Evolutionary conservation across 257 asterid species (phyloP).

Genomic region (Catharanthus roseus): DNA sequence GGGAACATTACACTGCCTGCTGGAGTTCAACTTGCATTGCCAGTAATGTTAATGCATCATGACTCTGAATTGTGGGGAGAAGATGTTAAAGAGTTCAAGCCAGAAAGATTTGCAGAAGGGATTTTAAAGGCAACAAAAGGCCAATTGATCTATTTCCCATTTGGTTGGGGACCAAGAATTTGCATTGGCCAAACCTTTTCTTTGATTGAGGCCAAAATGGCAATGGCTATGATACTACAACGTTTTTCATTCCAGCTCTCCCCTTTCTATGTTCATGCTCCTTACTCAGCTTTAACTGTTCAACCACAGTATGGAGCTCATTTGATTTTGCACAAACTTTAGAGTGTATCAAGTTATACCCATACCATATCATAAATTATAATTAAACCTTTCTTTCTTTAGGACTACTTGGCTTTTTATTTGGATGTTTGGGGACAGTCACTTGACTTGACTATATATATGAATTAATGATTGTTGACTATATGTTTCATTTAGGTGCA

Average conservation of each 20-base stretch:
- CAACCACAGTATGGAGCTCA: conserved; percentile 25
- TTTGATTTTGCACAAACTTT: conserved; percentile 15
- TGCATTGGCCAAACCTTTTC: conserved; percentile 29
- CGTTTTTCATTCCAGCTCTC: conserved; percentile 24
- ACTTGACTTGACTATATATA: no score
- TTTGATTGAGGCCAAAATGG: conserved; percentile 23
- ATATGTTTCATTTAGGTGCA: no score
- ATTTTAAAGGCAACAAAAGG: conserved; percentile 28
- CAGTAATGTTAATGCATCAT: conserved; percentile 18
- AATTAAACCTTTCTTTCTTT: no score
- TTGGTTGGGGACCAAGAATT: conserved; percentile 25
- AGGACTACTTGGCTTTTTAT: no score
- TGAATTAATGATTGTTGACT: no score
- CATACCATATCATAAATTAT: no score
- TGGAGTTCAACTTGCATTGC: conserved; percentile 11
- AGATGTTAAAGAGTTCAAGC: conserved; percentile 23
- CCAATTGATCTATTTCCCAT: conserved; percentile 20
- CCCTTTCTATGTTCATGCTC: conserved; percentile 27
- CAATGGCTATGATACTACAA: conserved; percentile 24
- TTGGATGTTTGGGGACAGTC: no score
- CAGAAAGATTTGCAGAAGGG: conserved; percentile 31
- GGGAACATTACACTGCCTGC: conserved; percentile 16
- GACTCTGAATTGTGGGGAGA: conserved; percentile 25
- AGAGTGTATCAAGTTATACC: no score
- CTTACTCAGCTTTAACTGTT: conserved; percentile 1